Base-by-base conservation (phyloP, 805 yeast genomes). In the Lachancea sp. region DNA sequence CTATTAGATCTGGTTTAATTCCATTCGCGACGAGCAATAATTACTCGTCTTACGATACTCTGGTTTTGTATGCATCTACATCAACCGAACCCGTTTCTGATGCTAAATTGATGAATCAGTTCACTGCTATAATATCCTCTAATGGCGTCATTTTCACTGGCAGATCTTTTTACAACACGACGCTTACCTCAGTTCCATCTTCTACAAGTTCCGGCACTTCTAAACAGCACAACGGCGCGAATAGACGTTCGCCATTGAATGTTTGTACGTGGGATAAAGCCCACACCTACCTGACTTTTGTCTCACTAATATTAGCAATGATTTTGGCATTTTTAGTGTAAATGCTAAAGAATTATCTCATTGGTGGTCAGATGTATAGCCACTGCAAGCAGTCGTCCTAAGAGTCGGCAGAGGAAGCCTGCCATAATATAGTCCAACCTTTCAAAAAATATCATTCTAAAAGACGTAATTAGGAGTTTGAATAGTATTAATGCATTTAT, bases 11-110 rank as follows among this genome's bases (percentile, higher is more conserved):
- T 0, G 75, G 74, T 3, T 23, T 48, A 12, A 76, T 77, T 13
- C 81, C 82, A 15, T 75, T 69, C 50, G 81, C 80, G 1, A 58
- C 58, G 4, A 36, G 57, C 1, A 57, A 57, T 21, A 63, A 58
- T 38, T 30, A 55, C 7, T 55, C 65, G 0, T 45, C 38, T 5
- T 47, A 44, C 16, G 28, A 25, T n/a, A 35, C 37, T 9, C 26
- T 53, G 41, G 49, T 51, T 12, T 43, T 43, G 25, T 42, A 40
- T 12, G 48, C 45, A 5, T 37, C 47, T 13, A 17, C 33, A 5
- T 30, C 46, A n/a, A 38, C 46, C 18, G 36, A 44, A 12, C 29
- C 19, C 8, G 26, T 42, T 16, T 15, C 45, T 11, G 38, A 40
- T 31, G 13, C 47, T 30, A 31, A n/a, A 32, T 38, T 56, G n/a